phyloP scores from a whole-genome alignment of 148 eudicot species.

The Limonium bicolor region DNA sequence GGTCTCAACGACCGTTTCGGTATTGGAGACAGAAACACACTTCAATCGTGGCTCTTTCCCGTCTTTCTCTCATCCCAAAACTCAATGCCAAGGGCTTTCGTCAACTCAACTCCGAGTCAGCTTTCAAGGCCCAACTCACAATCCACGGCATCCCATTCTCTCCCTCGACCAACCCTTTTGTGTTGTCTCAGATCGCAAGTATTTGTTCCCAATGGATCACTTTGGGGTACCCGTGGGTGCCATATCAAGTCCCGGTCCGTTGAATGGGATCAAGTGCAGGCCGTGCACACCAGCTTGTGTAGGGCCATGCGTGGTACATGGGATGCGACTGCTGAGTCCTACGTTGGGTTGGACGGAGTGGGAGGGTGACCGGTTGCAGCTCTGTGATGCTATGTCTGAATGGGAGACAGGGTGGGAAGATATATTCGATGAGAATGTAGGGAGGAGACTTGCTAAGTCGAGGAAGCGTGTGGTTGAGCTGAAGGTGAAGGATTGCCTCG shows the following conservation, averaged over 20 bases:
- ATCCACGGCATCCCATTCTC: constrained; percentile 16
- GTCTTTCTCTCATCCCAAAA: constrained; percentile 50
- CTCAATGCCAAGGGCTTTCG: constrained; percentile 35
- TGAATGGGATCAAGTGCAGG: constrained; percentile 76
- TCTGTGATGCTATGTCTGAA: constrained; percentile 49
- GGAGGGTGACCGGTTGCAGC: constrained; percentile 25
- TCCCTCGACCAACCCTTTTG: constrained; percentile 49
- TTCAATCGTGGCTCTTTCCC: constrained; percentile 68
- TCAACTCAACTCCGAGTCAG: constrained; percentile 64
- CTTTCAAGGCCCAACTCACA: constrained; percentile 64
- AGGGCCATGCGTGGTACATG: constrained; percentile 28
- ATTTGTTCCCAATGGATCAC: constrained; percentile 31
- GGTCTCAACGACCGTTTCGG: constrained; percentile 85
- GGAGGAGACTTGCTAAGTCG: constrained; percentile 21
- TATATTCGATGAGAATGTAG: constrained; percentile 31
- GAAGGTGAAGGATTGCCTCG: constrained; percentile 37
- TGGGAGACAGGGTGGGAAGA: constrained; percentile 74
- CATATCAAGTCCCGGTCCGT: constrained; percentile 53
- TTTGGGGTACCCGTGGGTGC: constrained; percentile 68
- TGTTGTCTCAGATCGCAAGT: constrained; percentile 51
- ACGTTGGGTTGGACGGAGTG: constrained; percentile 79
- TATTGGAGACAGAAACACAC: constrained; percentile 49
- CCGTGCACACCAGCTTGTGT: constrained; percentile 47
- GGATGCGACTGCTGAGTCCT: constrained; percentile 26
- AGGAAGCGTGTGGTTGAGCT: constrained; percentile 30